These are phyloP conservation scores for Clitoria ternatea DNA, from an alignment of 306 rosid species.

Conservation along the genomic window DNA sequence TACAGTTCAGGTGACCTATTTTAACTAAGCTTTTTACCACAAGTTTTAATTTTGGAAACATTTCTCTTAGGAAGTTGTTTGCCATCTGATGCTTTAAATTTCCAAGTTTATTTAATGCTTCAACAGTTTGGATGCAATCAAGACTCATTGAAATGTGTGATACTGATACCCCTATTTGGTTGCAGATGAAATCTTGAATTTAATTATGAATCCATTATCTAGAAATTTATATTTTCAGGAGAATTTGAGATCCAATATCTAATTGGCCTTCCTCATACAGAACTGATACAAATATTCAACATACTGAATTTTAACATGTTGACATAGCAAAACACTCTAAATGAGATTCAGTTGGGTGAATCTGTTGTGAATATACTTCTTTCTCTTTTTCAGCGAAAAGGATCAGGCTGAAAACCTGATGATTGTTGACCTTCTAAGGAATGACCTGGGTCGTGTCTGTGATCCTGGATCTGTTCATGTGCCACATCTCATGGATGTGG, in stretches of 20 bases:
- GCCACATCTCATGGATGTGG: constrained; percentile 86
- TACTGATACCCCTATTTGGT: background rate
- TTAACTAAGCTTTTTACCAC: background rate
- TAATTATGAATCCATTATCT: background rate
- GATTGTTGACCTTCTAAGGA: constrained; percentile 97
- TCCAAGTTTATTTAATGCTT: background rate
- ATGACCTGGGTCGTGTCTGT: constrained; percentile 95
- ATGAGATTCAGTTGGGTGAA: constrained; percentile 13
- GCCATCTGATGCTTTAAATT: background rate
- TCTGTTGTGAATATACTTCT: constrained; percentile 13
- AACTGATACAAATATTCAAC: background rate
- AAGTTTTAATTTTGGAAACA: constrained; percentile 1
- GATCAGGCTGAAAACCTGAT: constrained; percentile 95
- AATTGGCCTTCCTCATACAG: background rate
- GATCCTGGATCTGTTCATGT: constrained; percentile 95
- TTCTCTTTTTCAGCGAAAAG: constrained; percentile 63
- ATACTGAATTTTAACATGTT: background rate
- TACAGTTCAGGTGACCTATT: constrained; percentile 66
- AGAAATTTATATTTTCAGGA: background rate
- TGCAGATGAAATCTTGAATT: background rate
- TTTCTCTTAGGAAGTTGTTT: background rate
- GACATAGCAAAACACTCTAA: background rate
- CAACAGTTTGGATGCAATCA: constrained; percentile 3
- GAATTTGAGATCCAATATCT: background rate
- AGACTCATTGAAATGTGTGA: constrained; percentile 1